Percentiles rank a stretch among this genome's conserved stretches.
These are phyloP conservation scores for Simplicillium sp. DNA, from an alignment of 2,329 filamentous ascomycete genomes.

Conservation along the genomic window DNA sequence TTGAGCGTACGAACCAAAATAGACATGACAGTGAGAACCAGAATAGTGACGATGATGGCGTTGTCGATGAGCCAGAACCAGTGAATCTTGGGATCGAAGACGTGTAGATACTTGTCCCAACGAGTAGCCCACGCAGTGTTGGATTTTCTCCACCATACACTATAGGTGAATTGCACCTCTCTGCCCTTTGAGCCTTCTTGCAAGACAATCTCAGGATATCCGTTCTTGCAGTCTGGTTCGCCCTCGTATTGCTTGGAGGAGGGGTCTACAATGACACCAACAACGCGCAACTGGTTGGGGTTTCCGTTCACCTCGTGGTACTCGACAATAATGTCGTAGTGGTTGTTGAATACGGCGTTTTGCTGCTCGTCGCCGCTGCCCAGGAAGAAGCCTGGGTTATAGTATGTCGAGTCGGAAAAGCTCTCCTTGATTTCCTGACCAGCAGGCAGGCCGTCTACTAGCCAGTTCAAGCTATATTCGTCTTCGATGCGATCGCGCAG, in stretches of 20 bases:
- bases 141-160: conserved; percentile 80
- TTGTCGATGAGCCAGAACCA: conserved; percentile 99
- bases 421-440: conserved; percentile 75
- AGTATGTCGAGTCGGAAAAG: conserved; percentile 69
- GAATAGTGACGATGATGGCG: conserved; percentile 85
- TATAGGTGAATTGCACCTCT: conserved; percentile 79
- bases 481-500: conserved; percentile 75
- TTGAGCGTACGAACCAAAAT: conserved; percentile 78
- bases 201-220: conserved; percentile 51
- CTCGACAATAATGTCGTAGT: conserved; percentile 89
- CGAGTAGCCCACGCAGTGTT: conserved; percentile 87
- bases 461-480: conserved; percentile 89
- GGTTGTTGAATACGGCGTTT: conserved; percentile 70
- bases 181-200: conserved; percentile 43
- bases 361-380: conserved; percentile 47
- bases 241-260: conserved; percentile 54
- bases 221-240: conserved; percentile 54
- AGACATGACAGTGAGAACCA: conserved; percentile 86
- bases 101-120: conserved; percentile 98
- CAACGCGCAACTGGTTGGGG: conserved; percentile 68
- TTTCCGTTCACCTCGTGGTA: conserved; percentile 71
- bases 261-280: conserved; percentile 84
- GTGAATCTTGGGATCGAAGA: conserved; percentile 95
- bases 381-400: conserved; percentile 83
- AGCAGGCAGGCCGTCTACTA: conserved; percentile 88